Base-by-base conservation (phyloP, 768 basidiomycete species). In the Peribolospora baueri region DNA sequence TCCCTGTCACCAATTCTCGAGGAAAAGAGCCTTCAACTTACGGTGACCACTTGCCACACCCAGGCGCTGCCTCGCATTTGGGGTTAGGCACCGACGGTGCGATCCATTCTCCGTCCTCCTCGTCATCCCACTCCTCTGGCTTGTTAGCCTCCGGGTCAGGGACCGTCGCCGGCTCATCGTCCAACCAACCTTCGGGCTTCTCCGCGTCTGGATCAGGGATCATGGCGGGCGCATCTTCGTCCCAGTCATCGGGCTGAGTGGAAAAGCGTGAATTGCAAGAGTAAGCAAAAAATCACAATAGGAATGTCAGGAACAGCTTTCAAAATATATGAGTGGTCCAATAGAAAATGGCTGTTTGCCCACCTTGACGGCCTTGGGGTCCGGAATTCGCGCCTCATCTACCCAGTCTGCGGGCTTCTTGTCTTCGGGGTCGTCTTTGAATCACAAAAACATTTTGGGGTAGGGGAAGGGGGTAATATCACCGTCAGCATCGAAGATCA, bases 51-150 rank as follows among this genome's bases (percentile, higher is more conserved):
- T 81, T 79, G 65, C 93, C 93, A 64, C 93, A 98, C 39, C 93
- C 93, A 63, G 87, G 77, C 58, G 78, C 90, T 55, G 79, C 53
- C 59, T 77, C 72, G 66, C 93, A 97, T 66, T 78, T 82, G 59
- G 91, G 84, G 76, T 98, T 98, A 57, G 75, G 69, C 55, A 97
- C 73, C 55, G 78, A 78, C 40, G 93, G 90, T 5, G 90, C 75
- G 60, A 97, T 77, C 88, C 88, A 98, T 66, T 97, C 91, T 67
- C 93, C 93, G 62, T 98, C 91, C 67, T 97, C 93, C 66, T 95
- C 93, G 62, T 95, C 91, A 64, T 93, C 88, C 93, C 93, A 98
- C 68, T 98, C 93, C 66, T 98, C 93, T 5, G 93, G 93, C 73
- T 93, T 95, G 69, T 80, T 57, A 10, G 71, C 71, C n/a, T 69